Evolutionary conservation across 495 filamentous ascomycete species (phyloP), one percentile per base, ranked within the genome.

Genomic region (Sordaria brevicollis): DNA sequence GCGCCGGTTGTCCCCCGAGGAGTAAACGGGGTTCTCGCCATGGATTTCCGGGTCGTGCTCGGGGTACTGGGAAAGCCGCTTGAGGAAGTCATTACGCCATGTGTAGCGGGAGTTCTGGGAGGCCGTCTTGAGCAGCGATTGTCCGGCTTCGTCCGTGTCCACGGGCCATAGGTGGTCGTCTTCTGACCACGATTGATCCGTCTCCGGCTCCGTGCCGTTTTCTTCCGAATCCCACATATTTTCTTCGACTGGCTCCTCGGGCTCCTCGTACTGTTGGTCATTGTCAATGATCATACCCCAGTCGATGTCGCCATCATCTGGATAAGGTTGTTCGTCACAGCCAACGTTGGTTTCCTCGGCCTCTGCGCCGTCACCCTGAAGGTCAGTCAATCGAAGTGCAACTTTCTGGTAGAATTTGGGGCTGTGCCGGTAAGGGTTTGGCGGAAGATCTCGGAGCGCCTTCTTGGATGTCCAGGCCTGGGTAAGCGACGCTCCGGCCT

Each of bases 401-500:
- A 31, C 49, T 11, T 31, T 31, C 21, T 57, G 49, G 49, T 29
- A 57, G 21, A 57, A 57, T 1, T 31, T 25, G 5, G 49, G 49
- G 5, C 49, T 31, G 13, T 57, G 49, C 5, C 11, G 21, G 49
- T 31, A 57, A 31, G 49, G 49, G 19, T 57, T 57, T 21, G 49
- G 11, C 29, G 39, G 17, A 11, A 69, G 49, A 6, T 66, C 17
- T 37, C 21, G 13, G 10, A 67, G 57, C 49, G 67, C 54, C 57
- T 66, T 38, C 29, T 7, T n/a, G 2, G 67, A 71, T 33, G 34
- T 11, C 36, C 70, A 35, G 35, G n/a, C 17, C 29, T 54, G 21
- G 57, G 36, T 21, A 25, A 71, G 70, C n/a, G 34, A n/a, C 15
- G 70, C 67, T 36, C 70, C 70, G 2, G 70, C 70, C 17, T 29